phyloP scores from a whole-genome alignment of 2,329 filamentous ascomycete species.

The Hypocreales sp. region DNA sequence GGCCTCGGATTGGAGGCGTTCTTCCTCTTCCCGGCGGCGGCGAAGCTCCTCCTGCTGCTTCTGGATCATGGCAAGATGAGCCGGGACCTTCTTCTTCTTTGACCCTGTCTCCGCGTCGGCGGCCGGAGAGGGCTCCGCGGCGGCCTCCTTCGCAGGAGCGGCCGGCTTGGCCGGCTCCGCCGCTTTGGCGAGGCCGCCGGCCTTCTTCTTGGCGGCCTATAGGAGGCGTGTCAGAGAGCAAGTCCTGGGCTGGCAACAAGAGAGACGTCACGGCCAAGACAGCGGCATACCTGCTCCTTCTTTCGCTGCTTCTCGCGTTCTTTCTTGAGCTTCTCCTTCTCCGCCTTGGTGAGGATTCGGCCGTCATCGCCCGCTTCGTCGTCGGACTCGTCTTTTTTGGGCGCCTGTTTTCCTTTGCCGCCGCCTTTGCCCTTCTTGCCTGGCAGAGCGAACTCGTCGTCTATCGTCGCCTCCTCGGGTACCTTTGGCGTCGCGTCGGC shows the following conservation, averaged over 20 bases:
- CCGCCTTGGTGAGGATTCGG: slow-evolving; percentile 82
- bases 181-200: slow-evolving; percentile 19
- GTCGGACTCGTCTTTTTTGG: slow-evolving; percentile 30
- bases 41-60: slow-evolving; percentile 72
- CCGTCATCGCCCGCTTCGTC: slow-evolving; percentile 41
- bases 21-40: slow-evolving; percentile 49
- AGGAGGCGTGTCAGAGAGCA: background rate
- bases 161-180: slow-evolving; percentile 16
- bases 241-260: no score
- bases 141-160: slow-evolving; percentile 25
- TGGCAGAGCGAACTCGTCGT: slow-evolving; percentile 73
- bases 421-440: slow-evolving; percentile 58
- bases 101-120: slow-evolving; percentile 33
- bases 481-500: slow-evolving; percentile 43
- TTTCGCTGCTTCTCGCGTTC: slow-evolving; percentile 97
- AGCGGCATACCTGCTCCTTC: slow-evolving; percentile 86
- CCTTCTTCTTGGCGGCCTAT: slow-evolving; percentile 71
- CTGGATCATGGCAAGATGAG: slow-evolving; percentile 57
- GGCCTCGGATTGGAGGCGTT: slow-evolving; percentile 44
- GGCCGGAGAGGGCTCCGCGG: slow-evolving; percentile 24
- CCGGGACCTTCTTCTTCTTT: slow-evolving; percentile 81
- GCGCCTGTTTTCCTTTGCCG: slow-evolving; percentile 28
- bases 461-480: slow-evolving; percentile 64
- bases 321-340: slow-evolving; percentile 97
- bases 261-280: no score